These are phyloP conservation scores for Backusella luteola DNA, from an alignment of 192 early-diverging fungal genomes.

Conservation along the genomic window DNA sequence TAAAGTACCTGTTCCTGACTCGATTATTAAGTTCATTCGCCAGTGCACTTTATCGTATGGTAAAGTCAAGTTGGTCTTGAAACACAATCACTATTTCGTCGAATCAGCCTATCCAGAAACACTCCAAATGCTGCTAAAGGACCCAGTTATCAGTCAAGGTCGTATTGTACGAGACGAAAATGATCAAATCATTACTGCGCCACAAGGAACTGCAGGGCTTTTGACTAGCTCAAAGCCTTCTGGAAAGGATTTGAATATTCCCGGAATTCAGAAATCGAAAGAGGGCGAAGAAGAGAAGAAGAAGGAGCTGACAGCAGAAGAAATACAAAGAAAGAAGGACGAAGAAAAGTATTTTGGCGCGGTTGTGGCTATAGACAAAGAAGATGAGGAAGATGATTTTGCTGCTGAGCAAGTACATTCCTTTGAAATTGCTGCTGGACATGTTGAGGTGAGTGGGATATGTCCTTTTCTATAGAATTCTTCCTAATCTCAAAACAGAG, in stretches of 20 bases:
- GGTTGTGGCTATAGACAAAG: constrained; percentile 48
- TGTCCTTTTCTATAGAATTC: neutral
- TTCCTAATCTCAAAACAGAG: constrained; percentile 25
- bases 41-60: constrained; percentile 87
- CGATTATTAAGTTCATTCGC: constrained; percentile 74
- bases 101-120: constrained; percentile 86
- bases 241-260: constrained; percentile 64
- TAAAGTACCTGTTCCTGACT: constrained; percentile 80
- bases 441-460: constrained; percentile 55
- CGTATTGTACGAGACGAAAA: constrained; percentile 61
- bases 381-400: constrained; percentile 73
- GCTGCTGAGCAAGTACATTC: constrained; percentile 74
- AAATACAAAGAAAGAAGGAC: constrained; percentile 27
- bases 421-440: constrained; percentile 68
- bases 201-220: constrained; percentile 1
- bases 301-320: constrained; percentile 19
- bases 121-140: constrained; percentile 74
- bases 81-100: constrained; percentile 92
- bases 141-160: constrained; percentile 65
- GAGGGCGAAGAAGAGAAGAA: constrained; percentile 23
- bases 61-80: constrained; percentile 95
- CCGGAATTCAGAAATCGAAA: constrained; percentile 57
- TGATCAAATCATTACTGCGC: constrained; percentile 18
- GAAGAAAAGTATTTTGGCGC: constrained; percentile 45
- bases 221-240: constrained; percentile 44